phyloP scores from a whole-genome alignment of 108 stramenopile genomes.

The Pinguiococcus pyrenoidosus region DNA sequence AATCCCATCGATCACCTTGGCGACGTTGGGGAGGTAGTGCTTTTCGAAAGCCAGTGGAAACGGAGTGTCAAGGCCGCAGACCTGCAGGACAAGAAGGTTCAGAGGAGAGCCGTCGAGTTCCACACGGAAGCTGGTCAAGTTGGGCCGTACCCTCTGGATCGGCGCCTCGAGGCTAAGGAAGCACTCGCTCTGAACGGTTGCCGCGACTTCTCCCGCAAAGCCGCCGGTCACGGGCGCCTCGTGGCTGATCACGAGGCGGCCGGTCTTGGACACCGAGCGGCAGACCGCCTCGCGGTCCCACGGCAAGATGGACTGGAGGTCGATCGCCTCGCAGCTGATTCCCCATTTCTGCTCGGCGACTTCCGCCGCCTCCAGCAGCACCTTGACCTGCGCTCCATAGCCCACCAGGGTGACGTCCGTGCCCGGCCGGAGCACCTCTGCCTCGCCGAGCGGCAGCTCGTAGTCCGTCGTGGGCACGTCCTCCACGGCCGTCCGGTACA shows the following conservation, averaged over 20 bases:
- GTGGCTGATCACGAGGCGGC: slow-evolving; percentile 78
- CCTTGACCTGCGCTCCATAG: slow-evolving; percentile 72
- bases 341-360: slow-evolving; percentile 55
- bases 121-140: too few relatives aligned
- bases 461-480: slow-evolving; percentile 82
- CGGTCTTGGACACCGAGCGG: slow-evolving; percentile 76
- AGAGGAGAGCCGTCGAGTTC: too few relatives aligned
- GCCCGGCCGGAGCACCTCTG: slow-evolving; percentile 66
- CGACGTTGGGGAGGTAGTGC: slow-evolving; percentile 69
- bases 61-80: slow-evolving; percentile 90
- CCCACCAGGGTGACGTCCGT: slow-evolving; percentile 84
- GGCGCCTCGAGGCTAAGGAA: slow-evolving; percentile 44
- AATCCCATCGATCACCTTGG: slow-evolving; percentile 81
- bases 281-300: slow-evolving; percentile 75
- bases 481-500: slow-evolving; percentile 87
- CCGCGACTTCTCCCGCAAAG: slow-evolving; percentile 77
- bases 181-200: slow-evolving; percentile 62
- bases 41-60: slow-evolving; percentile 86
- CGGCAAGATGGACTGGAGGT: slow-evolving; percentile 81
- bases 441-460: slow-evolving; percentile 71
- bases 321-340: slow-evolving; percentile 78
- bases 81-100: too few relatives aligned
- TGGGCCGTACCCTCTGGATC: not conserved
- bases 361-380: slow-evolving; percentile 45
- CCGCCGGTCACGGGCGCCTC: slow-evolving; percentile 81